Percentiles rank a stretch among this genome's conserved stretches.
These are phyloP conservation scores for Saccharomycopsis phalli DNA, from an alignment of 1,139 yeast genomes.

Conservation along the genomic window DNA sequence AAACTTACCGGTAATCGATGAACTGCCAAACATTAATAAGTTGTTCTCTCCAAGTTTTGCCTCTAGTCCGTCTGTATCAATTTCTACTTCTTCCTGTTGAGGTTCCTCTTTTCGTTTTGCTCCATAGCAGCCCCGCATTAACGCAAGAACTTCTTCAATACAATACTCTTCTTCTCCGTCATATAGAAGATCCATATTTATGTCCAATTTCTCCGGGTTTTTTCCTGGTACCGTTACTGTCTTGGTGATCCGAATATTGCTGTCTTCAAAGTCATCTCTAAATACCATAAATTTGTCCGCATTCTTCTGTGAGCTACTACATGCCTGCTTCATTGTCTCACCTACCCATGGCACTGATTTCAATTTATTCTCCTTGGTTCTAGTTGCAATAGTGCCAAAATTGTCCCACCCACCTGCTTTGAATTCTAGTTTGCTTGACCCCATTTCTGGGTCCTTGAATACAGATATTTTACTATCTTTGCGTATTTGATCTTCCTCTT, in stretches of 20 bases:
- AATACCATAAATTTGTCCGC: constrained; percentile 34
- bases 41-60: no score
- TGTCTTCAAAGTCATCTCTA: constrained; percentile 29
- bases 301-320: constrained; percentile 12
- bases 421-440: not conserved
- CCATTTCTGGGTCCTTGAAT: constrained; percentile 2
- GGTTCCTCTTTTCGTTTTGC: constrained; percentile 1
- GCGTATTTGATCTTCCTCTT: constrained; percentile 7
- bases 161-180: constrained; percentile 43
- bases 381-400: constrained; percentile 41
- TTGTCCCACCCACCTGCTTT: constrained; percentile 33
- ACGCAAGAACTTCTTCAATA: constrained; percentile 54
- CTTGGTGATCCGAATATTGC: constrained; percentile 33
- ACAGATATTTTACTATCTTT: constrained; percentile 7
- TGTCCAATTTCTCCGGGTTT: constrained; percentile 52
- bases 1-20: no score
- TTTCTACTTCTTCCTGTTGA: not conserved
- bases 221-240: constrained; percentile 50
- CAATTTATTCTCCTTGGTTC: constrained; percentile 59
- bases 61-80: no score
- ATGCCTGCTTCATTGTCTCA: constrained; percentile 40
- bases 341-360: constrained; percentile 63
- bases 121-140: constrained; percentile 30
- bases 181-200: constrained; percentile 52
- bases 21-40: no score